Base-by-base conservation (phyloP, 345 rosid species). In the Eucalyptus erythrocorys region DNA sequence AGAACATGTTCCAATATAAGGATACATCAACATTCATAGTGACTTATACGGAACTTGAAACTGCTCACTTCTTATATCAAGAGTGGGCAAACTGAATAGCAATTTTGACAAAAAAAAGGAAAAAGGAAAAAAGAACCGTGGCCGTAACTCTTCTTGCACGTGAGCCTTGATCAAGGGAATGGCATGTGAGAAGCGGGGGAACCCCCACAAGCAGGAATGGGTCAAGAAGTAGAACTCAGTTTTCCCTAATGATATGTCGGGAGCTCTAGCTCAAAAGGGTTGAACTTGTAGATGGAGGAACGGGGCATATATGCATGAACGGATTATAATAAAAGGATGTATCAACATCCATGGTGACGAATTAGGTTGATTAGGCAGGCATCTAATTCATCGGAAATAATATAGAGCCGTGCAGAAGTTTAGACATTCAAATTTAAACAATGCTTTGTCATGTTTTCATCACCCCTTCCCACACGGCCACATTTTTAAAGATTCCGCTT, bases 121-220 rank as follows among this genome's bases (percentile, higher is more conserved):
- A 10, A 2, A 0, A 10, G 9, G 22, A 8, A 4, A 1, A 48
- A 22, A 55, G 3, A 55, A 55, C 13, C 3, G 1, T 24, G 12
- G 61, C 0, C 6, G 6, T 55, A 55, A 55, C 30, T 24, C 61
- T 51, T 51, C 26, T 51, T 19, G 12, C 30, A 55, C 61, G 0
- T 24, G 27, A 55, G 12, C 61, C 61, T 24, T 55, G 27, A 24
- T 55, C 11, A 55, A 55, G 61, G 61, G 61, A 55, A 55, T 24
- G 30, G 10, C 30, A 55, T 2, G 30, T 55, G 30, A 55, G 61
- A 24, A 55, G 61, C 13, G 6, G 3, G 30, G 61, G 1, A 55
- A 24, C 61, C 61, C 49, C 3, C 13, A 3, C 27, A 24, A 22
- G 61, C 3, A 22, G 13, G 27, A 55, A 55, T 10, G 0, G 61